These are phyloP conservation scores for Candida smagusa DNA, from an alignment of 1,139 yeast species.

Conservation along the genomic window DNA sequence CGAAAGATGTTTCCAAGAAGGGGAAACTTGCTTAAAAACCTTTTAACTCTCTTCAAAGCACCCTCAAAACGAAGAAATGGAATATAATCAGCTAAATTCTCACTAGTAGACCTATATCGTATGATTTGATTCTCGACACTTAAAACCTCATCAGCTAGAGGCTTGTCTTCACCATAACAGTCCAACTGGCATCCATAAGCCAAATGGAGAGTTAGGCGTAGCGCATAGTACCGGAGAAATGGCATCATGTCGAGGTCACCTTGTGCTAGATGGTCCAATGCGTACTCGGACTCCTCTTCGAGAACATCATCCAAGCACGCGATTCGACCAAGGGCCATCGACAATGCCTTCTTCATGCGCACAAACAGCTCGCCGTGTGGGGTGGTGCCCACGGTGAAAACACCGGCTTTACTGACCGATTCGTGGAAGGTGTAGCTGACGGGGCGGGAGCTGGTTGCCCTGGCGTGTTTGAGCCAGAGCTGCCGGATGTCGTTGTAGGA, in stretches of 20 bases:
- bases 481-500: constrained; percentile 50
- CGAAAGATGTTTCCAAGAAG: too few relatives aligned
- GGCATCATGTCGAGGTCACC: constrained; percentile 37
- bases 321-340: constrained; percentile 20
- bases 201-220: constrained; percentile 53
- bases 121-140: constrained; percentile 64
- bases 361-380: constrained; percentile 59
- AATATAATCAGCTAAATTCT: constrained; percentile 60
- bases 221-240: constrained; percentile 50
- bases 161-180: constrained; percentile 34
- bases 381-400: constrained; percentile 74
- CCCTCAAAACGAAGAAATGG: constrained; percentile 42
- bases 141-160: constrained; percentile 52
- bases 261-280: constrained; percentile 25
- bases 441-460: constrained; percentile 66
- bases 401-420: constrained; percentile 53
- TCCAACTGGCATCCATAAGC: constrained; percentile 61
- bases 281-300: constrained; percentile 38
- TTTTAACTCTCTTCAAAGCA: too few relatives aligned
- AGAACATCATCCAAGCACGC: constrained; percentile 30
- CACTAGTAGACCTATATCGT: constrained; percentile 58
- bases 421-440: constrained; percentile 64
- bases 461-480: constrained; percentile 54
- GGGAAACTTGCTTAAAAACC: too few relatives aligned
- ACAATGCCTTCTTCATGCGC: constrained; percentile 52